Evolutionary conservation across 768 basidiomycete genomes (phyloP).

Genomic region (Hortiboletus flavorubellus): DNA sequence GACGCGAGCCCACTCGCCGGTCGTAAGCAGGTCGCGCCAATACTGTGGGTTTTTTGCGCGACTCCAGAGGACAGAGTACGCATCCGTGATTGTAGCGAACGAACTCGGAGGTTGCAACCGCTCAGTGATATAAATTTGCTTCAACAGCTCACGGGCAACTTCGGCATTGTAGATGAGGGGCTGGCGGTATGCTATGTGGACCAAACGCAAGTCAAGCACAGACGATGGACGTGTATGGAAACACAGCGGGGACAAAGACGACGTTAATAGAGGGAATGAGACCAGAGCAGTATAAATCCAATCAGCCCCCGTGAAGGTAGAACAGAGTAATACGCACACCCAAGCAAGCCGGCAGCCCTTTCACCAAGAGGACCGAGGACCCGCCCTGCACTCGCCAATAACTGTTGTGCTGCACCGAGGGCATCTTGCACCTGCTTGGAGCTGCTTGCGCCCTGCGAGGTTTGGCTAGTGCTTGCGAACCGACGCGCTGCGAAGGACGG

Average conservation of each 20-base stretch:
- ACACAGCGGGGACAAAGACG: background rate
- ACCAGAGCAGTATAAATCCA: background rate
- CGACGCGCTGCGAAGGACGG: conserved; percentile 29
- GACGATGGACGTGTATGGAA: background rate
- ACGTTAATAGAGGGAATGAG: background rate
- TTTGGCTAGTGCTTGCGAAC: conserved; percentile 36
- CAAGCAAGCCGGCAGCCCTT: conserved; percentile 56
- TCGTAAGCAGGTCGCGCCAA: conserved; percentile 56
- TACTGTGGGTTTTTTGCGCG: conserved; percentile 56
- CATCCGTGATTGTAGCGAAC: conserved; percentile 47
- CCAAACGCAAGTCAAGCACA: background rate
- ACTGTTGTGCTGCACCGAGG: conserved; percentile 54
- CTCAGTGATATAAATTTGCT: conserved; percentile 72
- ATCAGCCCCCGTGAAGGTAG: background rate
- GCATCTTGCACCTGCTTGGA: conserved; percentile 74
- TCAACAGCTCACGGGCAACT: conserved; percentile 70
- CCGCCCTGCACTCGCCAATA: conserved; percentile 49
- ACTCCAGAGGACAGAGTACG: conserved; percentile 64
- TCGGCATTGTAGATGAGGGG: conserved; percentile 77
- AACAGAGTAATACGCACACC: conserved; percentile 36
- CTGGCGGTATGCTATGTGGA: conserved; percentile 60
- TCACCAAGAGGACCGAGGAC: conserved; percentile 48
- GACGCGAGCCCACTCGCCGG: conserved; percentile 65
- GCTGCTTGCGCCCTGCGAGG: conserved; percentile 37
- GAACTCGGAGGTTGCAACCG: conserved; percentile 59